Conservation (phyloP, 2,329 filamentous ascomycete genomes). For the Simplicillium sp. region DNA sequence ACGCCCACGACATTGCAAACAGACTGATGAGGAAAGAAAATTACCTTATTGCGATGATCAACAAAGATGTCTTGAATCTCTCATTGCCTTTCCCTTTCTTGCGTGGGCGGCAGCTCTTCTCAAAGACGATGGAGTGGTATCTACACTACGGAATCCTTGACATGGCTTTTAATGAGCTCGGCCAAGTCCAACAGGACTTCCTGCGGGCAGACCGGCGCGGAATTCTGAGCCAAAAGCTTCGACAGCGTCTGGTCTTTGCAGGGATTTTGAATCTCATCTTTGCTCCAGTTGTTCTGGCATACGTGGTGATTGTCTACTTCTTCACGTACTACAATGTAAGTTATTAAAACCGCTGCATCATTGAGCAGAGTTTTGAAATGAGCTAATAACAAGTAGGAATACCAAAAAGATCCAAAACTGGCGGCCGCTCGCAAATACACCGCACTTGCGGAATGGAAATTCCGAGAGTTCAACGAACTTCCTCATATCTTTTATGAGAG, state of each 20-base stretch:
- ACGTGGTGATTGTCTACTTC: constrained; percentile 81
- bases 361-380: not conserved
- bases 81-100: constrained; percentile 80
- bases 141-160: constrained; percentile 84
- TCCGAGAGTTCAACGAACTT: constrained; percentile 95
- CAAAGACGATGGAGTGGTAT: constrained; percentile 85
- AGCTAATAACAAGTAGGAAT: constrained; percentile 52
- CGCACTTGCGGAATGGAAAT: constrained; percentile 92
- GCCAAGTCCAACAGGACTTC: constrained; percentile 79
- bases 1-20: constrained; percentile 95
- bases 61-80: constrained; percentile 88
- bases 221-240: constrained; percentile 68
- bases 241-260: constrained; percentile 69
- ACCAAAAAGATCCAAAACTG: constrained; percentile 85
- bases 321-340: constrained; percentile 87
- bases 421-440: constrained; percentile 81
- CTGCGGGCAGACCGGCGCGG: constrained; percentile 74
- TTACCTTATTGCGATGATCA: constrained; percentile 92
- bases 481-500: constrained; percentile 85
- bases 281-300: constrained; percentile 79
- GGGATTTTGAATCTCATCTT: constrained; percentile 80
- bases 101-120: constrained; percentile 71
- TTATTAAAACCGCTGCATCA: constrained; percentile 8
- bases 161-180: constrained; percentile 84
- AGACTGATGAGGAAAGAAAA: constrained; percentile 94